Evolutionary conservation across 306 rosid genomes (phyloP).

Genomic region (Corylus americana): DNA sequence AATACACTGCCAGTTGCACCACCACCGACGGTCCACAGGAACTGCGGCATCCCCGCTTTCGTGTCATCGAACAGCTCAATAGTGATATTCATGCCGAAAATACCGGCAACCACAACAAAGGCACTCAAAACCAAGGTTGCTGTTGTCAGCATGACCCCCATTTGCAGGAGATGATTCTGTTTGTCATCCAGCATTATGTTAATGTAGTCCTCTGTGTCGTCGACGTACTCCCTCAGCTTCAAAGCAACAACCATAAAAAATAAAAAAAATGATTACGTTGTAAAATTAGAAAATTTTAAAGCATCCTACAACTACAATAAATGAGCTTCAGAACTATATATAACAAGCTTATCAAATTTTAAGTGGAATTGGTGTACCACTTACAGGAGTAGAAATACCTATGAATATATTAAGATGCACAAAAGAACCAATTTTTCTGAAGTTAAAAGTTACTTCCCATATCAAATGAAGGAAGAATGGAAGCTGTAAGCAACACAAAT

Average conservation of each 20-base stretch:
- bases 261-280: not conserved
- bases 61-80: constrained; percentile 52
- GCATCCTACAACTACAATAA: not conserved
- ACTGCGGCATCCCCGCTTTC: constrained; percentile 50
- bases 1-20: constrained; percentile 42
- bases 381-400: not conserved
- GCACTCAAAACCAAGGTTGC: constrained; percentile 90
- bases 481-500: not conserved
- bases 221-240: constrained; percentile 95
- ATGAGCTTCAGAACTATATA: no score
- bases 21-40: constrained; percentile 69
- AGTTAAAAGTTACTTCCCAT: not conserved
- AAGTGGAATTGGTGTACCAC: not conserved
- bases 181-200: constrained; percentile 99
- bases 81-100: constrained; percentile 84
- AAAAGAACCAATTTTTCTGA: not conserved
- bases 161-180: constrained; percentile 94
- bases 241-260: constrained; percentile 13
- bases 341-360: not conserved
- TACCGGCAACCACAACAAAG: constrained; percentile 88
- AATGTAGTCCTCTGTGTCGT: constrained; percentile 97
- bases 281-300: not conserved
- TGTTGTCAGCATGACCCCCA: constrained; percentile 98
- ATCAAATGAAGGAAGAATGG: not conserved
- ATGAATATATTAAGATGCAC: not conserved